phyloP scores from a whole-genome alignment of 352 stramenopile genomes.

The Globisporangium splendens region DNA sequence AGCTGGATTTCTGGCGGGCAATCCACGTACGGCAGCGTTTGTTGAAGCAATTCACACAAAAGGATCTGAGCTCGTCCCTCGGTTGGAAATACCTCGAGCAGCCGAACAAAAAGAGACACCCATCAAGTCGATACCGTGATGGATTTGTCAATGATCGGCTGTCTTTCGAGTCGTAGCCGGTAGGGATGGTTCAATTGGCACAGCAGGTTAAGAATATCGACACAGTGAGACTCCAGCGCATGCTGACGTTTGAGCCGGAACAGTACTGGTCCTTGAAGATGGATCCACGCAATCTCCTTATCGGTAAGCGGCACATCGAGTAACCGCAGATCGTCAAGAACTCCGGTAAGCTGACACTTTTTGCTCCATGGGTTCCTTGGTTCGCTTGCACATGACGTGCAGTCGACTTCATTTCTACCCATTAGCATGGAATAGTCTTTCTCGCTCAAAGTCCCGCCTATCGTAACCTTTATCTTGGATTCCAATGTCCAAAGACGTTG shows the following conservation, averaged over 20 bases:
- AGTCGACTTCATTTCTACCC: neutral
- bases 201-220: conserved; percentile 32
- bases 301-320: conserved; percentile 6
- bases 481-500: neutral
- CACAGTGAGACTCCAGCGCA: conserved; percentile 22
- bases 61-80: conserved; percentile 23
- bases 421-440: neutral
- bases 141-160: neutral
- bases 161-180: neutral
- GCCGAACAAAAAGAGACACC: conserved; percentile 20
- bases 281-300: conserved; percentile 18
- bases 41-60: conserved; percentile 27
- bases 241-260: conserved; percentile 37
- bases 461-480: neutral
- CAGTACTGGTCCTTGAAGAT: conserved; percentile 23
- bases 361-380: neutral
- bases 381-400: neutral
- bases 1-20: neutral
- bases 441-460: conserved; percentile 6
- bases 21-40: conserved; percentile 17
- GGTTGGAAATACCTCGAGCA: conserved; percentile 15
- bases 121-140: conserved; percentile 21
- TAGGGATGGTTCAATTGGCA: conserved; percentile 18
- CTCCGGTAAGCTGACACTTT: conserved; percentile 2
- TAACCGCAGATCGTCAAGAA: conserved; percentile 35